Evolutionary conservation across 2,329 filamentous ascomycete species (phyloP), one percentile per base, ranked within the genome.

Genomic region (Pseudocercospora cruenta): DNA sequence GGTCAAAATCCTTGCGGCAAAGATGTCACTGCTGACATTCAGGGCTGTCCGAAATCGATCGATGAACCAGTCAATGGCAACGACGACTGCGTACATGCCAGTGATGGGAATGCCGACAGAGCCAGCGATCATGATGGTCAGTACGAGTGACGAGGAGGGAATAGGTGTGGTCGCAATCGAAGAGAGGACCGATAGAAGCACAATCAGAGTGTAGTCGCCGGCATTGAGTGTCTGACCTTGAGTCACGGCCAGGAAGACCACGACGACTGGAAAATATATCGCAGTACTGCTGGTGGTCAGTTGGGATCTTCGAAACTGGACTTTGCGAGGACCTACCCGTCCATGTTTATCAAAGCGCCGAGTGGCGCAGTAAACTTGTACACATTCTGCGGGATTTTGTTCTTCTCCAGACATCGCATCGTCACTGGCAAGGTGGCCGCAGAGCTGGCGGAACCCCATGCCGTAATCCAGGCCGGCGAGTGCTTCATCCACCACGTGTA

Each of bases 41-140:
- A 82, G 72, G 3, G 81, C 80, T 0, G 84, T 86, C 14, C 84
- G 78, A 79, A 86, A 86, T 28, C 84, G 82, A 74, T 86, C 84
- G n/a, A 85, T 77, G 73, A 86, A 82, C 84, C 83, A 86, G 68
- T 85, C 84, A 53, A 86, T 85, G 24, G 83, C 83, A 2, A 85
- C 80, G 14, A 86, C 82, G 47, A 86, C 82, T 22, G 81, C 83
- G 68, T 82, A 85, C 82, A 85, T 84, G 19, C 78, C 80, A 0
- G 81, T 84, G 36, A 84, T 73, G 1, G 79, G 78, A 0, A 85
- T 78, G 14, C 80, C 77, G 60, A 85, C 78, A 7, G 78, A 78
- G 22, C 78, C 75, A 9, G 82, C 80, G 68, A 86, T 85, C 82
- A 86, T 84, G 58, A 85, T 54, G 2, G 81, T 81, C 14, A 86